Conservation (phyloP, 2,329 filamentous ascomycete species). For the Xylariomycetidae sp. region DNA sequence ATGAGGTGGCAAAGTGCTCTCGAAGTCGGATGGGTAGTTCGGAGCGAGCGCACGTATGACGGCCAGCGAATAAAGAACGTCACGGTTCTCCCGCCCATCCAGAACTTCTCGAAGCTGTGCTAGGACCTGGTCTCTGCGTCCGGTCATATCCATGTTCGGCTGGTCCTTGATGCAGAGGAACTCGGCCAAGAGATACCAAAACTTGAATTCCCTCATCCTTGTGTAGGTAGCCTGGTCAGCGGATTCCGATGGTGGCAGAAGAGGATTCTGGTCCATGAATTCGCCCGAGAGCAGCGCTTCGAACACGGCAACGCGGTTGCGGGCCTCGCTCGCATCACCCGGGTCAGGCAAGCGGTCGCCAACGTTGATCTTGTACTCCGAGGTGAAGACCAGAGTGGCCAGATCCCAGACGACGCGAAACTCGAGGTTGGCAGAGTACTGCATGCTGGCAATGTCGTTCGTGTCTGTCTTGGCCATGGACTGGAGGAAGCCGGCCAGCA, state of each 20-base stretch:
- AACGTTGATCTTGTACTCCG: constrained; percentile 29
- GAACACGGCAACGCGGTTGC: constrained; percentile 67
- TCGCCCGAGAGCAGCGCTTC: constrained; percentile 72
- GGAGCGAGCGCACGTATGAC: constrained; percentile 70
- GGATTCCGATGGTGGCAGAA: constrained; percentile 43
- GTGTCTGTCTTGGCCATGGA: constrained; percentile 43
- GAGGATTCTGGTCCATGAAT: constrained; percentile 52
- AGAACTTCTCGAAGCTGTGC: constrained; percentile 62
- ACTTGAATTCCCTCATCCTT: constrained; percentile 61
- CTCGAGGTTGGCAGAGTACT: constrained; percentile 49
- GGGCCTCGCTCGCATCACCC: constrained; percentile 57
- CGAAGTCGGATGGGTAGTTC: constrained; percentile 53
- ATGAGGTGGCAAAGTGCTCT: constrained; percentile 50
- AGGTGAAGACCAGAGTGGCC: constrained; percentile 41
- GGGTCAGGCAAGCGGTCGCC: constrained; percentile 38
- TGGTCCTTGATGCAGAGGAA: constrained; percentile 60
- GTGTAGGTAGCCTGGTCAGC: constrained; percentile 47
- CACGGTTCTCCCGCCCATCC: constrained; percentile 77
- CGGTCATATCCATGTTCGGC: constrained; percentile 39
- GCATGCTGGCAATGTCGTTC: constrained; percentile 46
- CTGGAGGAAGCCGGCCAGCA: constrained; percentile 60
- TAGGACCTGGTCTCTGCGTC: constrained; percentile 61
- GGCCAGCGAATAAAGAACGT: constrained; percentile 84
- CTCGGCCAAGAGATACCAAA: constrained; percentile 75
- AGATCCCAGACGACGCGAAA: constrained; percentile 56